Percentiles rank a stretch among this genome's conserved stretches.
These are phyloP conservation scores for Starmerella stellata DNA, from an alignment of 805 yeast genomes.

Conservation along the genomic window DNA sequence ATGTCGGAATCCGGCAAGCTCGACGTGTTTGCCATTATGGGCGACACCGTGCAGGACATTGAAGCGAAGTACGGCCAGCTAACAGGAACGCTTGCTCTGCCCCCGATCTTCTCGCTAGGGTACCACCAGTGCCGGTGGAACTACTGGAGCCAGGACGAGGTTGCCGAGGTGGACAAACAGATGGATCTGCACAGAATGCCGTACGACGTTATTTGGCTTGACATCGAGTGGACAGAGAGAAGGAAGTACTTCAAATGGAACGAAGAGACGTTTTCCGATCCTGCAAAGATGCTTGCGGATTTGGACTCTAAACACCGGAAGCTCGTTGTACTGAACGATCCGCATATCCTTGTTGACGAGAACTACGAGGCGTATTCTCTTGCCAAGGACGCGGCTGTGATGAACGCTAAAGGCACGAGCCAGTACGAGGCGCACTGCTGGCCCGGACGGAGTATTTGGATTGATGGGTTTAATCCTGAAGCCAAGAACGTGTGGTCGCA, in stretches of 20 bases:
- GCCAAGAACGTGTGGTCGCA: slow-evolving; percentile 44
- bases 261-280: slow-evolving; percentile 51
- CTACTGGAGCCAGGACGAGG: slow-evolving; percentile 75
- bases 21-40: slow-evolving; percentile 56
- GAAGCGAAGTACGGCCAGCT: slow-evolving; percentile 43
- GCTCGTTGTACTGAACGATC: slow-evolving; percentile 73
- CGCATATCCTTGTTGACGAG: slow-evolving; percentile 50
- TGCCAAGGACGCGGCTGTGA: slow-evolving; percentile 29
- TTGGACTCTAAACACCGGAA: slow-evolving; percentile 61
- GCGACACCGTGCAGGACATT: slow-evolving; percentile 36
- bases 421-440: slow-evolving; percentile 78
- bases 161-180: slow-evolving; percentile 44
- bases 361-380: slow-evolving; percentile 51
- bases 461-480: slow-evolving; percentile 58
- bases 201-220: slow-evolving; percentile 85
- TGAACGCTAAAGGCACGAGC: slow-evolving; percentile 26
- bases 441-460: slow-evolving; percentile 95
- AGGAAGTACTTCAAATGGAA: slow-evolving; percentile 91
- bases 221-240: slow-evolving; percentile 73
- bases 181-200: slow-evolving; percentile 67
- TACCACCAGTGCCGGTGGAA: slow-evolving; percentile 98
- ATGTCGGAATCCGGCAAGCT: slow-evolving; percentile 76
- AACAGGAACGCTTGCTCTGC: slow-evolving; percentile 58
- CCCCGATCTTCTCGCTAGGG: slow-evolving; percentile 63
- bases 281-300: slow-evolving; percentile 44